These are phyloP conservation scores for Petunia hybrid DNA, from an alignment of 305 asterid species.

Conservation along the genomic window DNA sequence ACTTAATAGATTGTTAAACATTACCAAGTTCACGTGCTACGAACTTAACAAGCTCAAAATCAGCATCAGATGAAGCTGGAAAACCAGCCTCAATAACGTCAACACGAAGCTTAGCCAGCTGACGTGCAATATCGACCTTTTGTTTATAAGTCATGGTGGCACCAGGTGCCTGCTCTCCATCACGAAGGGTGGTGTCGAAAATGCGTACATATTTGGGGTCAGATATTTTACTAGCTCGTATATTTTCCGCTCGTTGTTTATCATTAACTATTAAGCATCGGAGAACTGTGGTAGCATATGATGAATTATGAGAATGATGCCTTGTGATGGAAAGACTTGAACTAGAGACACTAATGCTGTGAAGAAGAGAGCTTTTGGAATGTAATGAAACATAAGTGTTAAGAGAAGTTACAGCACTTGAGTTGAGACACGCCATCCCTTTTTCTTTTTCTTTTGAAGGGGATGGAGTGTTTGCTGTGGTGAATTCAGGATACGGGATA, in stretches of 20 bases:
- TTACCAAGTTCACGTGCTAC: slow-evolving; percentile 82
- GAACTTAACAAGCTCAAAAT: slow-evolving; percentile 74
- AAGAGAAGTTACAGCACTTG: background rate
- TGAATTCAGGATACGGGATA: too few species aligned
- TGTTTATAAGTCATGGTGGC: slow-evolving; percentile 92
- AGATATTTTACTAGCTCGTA: background rate
- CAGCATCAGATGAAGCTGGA: slow-evolving; percentile 84
- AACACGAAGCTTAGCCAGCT: slow-evolving; percentile 50
- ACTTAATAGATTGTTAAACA: slow-evolving; percentile 47
- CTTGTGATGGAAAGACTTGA: background rate
- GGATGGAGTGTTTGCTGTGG: background rate
- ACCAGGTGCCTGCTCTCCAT: slow-evolving; percentile 96
- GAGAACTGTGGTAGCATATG: slow-evolving; percentile 29
- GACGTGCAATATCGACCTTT: slow-evolving; percentile 83
- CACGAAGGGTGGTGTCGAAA: slow-evolving; percentile 90
- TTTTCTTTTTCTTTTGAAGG: too few species aligned
- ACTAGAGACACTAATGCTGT: background rate
- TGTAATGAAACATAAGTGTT: background rate
- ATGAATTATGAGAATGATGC: background rate
- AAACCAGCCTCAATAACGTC: slow-evolving; percentile 93
- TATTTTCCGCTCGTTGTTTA: slow-evolving; percentile 21
- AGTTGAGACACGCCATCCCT: slow-evolving; percentile 28
- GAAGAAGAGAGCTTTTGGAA: background rate
- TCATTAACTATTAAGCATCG: slow-evolving; percentile 66
- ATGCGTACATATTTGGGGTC: slow-evolving; percentile 87